Base-by-base conservation (phyloP, 306 rosid species). In the Rosa chinensis region DNA sequence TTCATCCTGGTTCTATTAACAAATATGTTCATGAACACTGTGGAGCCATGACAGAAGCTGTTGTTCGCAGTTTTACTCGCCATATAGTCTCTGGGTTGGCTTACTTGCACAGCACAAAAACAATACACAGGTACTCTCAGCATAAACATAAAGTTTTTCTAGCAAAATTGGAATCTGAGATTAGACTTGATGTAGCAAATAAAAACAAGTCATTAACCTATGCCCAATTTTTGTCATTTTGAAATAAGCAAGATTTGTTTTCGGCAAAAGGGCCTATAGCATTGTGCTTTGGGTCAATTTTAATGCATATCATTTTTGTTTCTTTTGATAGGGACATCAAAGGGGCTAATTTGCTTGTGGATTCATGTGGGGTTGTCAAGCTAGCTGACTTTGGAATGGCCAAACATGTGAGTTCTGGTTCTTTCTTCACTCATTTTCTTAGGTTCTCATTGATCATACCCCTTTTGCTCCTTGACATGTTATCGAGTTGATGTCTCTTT, bases 361-460 rank as follows among this genome's bases (percentile, higher is more conserved):
- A 96, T 86, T 91, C 97, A 71, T 70, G 84, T 59, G 99, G 99
- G 69, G 97, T 91, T 77, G 98, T 96, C 80, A 91, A 96, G 89
- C 96, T 96, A 73, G 94, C 99, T 40, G 99, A 96, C 83, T 96
- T 96, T 89, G 99, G 99, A 79, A 96, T 96, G 99, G 92, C 99
- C 75, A 93, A 96, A 77, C 98, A 90, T 79, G 99, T 96, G 82
- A 90, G 97, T 90, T 39, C 12, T 75, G 37, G 40, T 69, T 78
- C 39, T 59, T 53, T 75, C 32, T 70, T 17, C 72, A 53, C 58
- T 17, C 50, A n/a, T 74, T 73, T 78, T 25, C 8, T 66, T 50
- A 69, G 86, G 61, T 42, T 68, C 39, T 66, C 23, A 52, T 42
- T 62, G 55, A 58, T 53, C 40, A 18, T 70, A 66, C 21, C 80